Evolutionary conservation across 805 yeast genomes (phyloP).

Genomic region (Monosporozyma siamensis): DNA sequence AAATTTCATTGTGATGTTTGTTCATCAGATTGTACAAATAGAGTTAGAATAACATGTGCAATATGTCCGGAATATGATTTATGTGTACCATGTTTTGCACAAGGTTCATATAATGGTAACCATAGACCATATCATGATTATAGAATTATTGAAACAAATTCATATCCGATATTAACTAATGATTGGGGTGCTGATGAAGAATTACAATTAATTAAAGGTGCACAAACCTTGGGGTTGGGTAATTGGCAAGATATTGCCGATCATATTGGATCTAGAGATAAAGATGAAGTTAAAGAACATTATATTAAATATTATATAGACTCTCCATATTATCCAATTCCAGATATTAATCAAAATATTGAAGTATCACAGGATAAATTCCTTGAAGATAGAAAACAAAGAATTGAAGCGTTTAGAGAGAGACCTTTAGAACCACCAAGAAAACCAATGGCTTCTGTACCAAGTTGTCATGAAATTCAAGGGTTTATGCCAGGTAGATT

Average conservation of each 20-base stretch:
- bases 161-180: conserved; percentile 80
- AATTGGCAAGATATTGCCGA: conserved; percentile 98
- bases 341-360: conserved; percentile 71
- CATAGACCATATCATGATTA: conserved; percentile 96
- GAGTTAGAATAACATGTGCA: conserved; percentile 88
- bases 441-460: conserved; percentile 86
- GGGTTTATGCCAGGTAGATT: conserved; percentile 98
- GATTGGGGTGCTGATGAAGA: conserved; percentile 99
- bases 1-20: conserved; percentile 91
- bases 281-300: conserved; percentile 85
- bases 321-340: conserved; percentile 73
- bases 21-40: conserved; percentile 87
- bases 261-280: conserved; percentile 84
- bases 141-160: conserved; percentile 84
- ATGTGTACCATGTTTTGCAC: conserved; percentile 95
- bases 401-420: conserved; percentile 66
- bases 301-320: conserved; percentile 64
- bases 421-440: conserved; percentile 76
- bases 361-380: conserved; percentile 60
- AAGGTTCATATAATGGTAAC: conserved; percentile 67
- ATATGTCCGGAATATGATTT: conserved; percentile 87
- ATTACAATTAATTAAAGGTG: conserved; percentile 75
- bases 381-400: conserved; percentile 50
- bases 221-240: conserved; percentile 86
- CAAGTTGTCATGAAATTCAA: conserved; percentile 93